Base-by-base conservation (phyloP, 805 yeast genomes). In the Yarrowia phangngaensis region DNA sequence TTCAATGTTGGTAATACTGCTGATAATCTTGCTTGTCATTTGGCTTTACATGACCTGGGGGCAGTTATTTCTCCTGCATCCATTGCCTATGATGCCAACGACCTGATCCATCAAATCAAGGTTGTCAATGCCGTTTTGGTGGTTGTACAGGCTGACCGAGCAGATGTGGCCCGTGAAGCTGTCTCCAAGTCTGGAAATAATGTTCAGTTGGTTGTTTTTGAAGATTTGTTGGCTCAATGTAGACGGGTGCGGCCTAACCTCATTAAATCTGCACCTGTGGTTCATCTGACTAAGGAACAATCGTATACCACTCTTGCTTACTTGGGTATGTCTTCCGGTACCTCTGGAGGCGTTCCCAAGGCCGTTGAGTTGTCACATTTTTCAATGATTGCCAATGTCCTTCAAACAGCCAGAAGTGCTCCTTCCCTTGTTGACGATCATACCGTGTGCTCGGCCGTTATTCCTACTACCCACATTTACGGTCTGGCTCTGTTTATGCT, bases 301-400 rank as follows among this genome's bases (percentile, higher is more conserved):
- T 6, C 48, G 15, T 29, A 29, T 22, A 41, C 34, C 3, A 29
- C 34, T n/a, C 34, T 41, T 3, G 65, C 64, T 2, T 60, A 61
- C 52, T 58, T 58, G 56, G 58, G 64, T 54, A 60, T 63, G 51
- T 61, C 65, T 6, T 56, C 61, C 2, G 66, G 66, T 6, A 65
- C 70, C 12, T 58, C 66, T 8, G 48, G 48, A 29, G 90, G 92
- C 48, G 34, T 41, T 4, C 88, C 92, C 53, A 84, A 84, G 68
- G 92, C 92, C 57, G 94, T 82, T 23, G 76, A 79, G 20, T 67
- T 82, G 53, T 71, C 78, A 20, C 90, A 84, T 55, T 62, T 60
- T 40, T 79, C 79, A 54, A 70, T 76, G 15, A 77, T 7, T 9
- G 13, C 40, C 55, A 71, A 75, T 13, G 66, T 65, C 13, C 34